These are phyloP conservation scores for Pseudozyma flocculosa DNA, from an alignment of 1,284 basidiomycete genomes.

Conservation along the genomic window DNA sequence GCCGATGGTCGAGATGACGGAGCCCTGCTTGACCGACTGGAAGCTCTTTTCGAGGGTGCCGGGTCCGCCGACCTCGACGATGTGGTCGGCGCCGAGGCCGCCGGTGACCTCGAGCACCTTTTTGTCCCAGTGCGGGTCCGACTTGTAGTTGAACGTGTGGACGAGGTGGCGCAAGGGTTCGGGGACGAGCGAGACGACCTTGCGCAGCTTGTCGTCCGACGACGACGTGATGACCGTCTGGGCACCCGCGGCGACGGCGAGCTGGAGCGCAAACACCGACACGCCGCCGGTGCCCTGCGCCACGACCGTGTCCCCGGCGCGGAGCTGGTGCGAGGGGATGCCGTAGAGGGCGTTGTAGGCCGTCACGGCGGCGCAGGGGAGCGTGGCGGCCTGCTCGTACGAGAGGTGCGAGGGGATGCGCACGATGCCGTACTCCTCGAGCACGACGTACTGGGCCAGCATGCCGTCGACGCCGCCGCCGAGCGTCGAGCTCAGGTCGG, in stretches of 20 bases:
- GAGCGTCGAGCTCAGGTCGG: slow-evolving; percentile 58
- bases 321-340: slow-evolving; percentile 60
- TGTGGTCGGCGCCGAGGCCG: slow-evolving; percentile 64
- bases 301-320: slow-evolving; percentile 62
- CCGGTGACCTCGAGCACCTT: slow-evolving; percentile 64
- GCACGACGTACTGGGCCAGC: slow-evolving; percentile 63
- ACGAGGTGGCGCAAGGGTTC: slow-evolving; percentile 38
- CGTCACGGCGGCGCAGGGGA: slow-evolving; percentile 63
- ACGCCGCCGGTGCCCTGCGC: slow-evolving; percentile 67
- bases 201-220: slow-evolving; percentile 64
- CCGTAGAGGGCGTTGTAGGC: slow-evolving; percentile 64
- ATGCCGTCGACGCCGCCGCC: slow-evolving; percentile 66
- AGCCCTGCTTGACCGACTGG: slow-evolving; percentile 61
- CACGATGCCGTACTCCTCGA: slow-evolving; percentile 21
- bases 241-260: slow-evolving; percentile 66
- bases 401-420: slow-evolving; percentile 61
- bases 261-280: slow-evolving; percentile 64
- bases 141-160: slow-evolving; percentile 63
- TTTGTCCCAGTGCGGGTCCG: slow-evolving; percentile 64
- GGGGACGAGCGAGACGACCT: slow-evolving; percentile 42
- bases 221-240: slow-evolving; percentile 67
- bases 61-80: slow-evolving; percentile 66
- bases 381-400: slow-evolving; percentile 64
- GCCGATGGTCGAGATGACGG: slow-evolving; percentile 64
- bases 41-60: slow-evolving; percentile 63